Evolutionary conservation across 1,284 basidiomycete genomes (phyloP), one percentile per base, ranked within the genome.

Genomic region (Tetrapyrgos nigripes): DNA sequence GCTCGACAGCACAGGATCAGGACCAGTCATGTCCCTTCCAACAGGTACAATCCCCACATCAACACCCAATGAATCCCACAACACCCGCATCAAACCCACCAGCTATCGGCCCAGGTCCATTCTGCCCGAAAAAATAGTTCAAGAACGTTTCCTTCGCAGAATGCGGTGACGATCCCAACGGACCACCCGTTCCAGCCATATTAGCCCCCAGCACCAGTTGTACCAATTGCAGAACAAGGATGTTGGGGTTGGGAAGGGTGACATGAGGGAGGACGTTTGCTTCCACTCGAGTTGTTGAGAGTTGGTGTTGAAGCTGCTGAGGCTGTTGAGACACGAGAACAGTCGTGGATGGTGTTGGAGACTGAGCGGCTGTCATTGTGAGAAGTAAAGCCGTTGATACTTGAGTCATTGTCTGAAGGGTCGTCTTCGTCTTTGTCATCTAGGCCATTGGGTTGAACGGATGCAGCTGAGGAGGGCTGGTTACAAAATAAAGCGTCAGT

Each of bases 101-200:
- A 23, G 81, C 75, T 43, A 89, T 75, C 2, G 89, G 88, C 0
- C 86, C 88, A 27, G 89, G 83, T 1, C 85, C 88, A 66, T 87
- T 89, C 76, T 91, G 92, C 1, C 94, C 96, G 71, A 97, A 97
- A 79, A 98, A 97, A 75, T 97, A 97, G 70, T 93, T 96, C 59
- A 97, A 79, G 81, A 98, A 97, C 3, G 93, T 93, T 68, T 97
- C 96, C 65, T 91, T 86, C 21, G 94, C 89, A 1, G 83, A 76
- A 11, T 80, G 77, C 31, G 81, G 77, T 1, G 81, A 79, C 26
- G 77, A 75, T 17, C 75, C 70, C 31, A 70, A 71, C 57, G 68
- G n/a, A n/a, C n/a, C n/a, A n/a, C n/a, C n/a, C n/a, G n/a, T n/a
- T n/a, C n/a, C n/a, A n/a, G n/a, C n/a, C n/a, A n/a, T n/a, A n/a